A percentile compares a stretch with the other conserved stretches of the same genome.
These are phyloP conservation scores for Chaetomium strumarium DNA, from an alignment of 2,329 filamentous ascomycete genomes.

Conservation along the genomic window DNA sequence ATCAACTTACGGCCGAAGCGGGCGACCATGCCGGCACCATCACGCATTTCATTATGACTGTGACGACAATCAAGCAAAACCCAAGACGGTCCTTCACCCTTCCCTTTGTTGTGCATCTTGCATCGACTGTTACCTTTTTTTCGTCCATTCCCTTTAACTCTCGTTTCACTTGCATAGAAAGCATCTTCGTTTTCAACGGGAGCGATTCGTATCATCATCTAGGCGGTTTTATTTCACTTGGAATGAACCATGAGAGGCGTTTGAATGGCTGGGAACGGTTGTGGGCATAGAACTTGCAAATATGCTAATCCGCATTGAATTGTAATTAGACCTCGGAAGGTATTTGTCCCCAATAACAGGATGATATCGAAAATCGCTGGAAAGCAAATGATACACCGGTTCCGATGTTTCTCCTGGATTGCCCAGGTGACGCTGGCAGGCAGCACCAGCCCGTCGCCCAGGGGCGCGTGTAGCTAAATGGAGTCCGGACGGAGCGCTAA, in stretches of 20 bases:
- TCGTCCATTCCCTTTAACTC: background rate
- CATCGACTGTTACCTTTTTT: background rate
- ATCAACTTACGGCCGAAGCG: slow-evolving; percentile 53
- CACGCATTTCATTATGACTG: slow-evolving; percentile 40
- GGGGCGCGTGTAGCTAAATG: background rate
- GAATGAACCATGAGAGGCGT: slow-evolving; percentile 12
- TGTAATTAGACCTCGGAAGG: slow-evolving; percentile 21
- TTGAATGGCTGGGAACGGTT: slow-evolving; percentile 7
- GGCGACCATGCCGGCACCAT: slow-evolving; percentile 30
- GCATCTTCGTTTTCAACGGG: background rate
- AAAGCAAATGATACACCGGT: too few relatives aligned
- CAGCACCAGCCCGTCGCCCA: background rate
- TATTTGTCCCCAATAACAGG: background rate
- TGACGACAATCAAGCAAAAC: slow-evolving; percentile 17
- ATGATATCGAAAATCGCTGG: too few relatives aligned
- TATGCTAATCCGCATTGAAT: slow-evolving; percentile 1
- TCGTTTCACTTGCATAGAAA: slow-evolving; percentile 11
- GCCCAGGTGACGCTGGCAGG: background rate
- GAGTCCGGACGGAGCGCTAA: slow-evolving; percentile 4
- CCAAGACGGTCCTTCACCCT: slow-evolving; percentile 15
- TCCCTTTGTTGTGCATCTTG: slow-evolving; percentile 11
- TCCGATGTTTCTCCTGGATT: too few relatives aligned
- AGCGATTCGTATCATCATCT: slow-evolving; percentile 1
- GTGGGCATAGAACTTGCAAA: background rate
- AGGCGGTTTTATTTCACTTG: background rate